Evolutionary conservation across 192 early-diverging fungal species (phyloP).

Genomic region (Obelidium mucronatum): DNA sequence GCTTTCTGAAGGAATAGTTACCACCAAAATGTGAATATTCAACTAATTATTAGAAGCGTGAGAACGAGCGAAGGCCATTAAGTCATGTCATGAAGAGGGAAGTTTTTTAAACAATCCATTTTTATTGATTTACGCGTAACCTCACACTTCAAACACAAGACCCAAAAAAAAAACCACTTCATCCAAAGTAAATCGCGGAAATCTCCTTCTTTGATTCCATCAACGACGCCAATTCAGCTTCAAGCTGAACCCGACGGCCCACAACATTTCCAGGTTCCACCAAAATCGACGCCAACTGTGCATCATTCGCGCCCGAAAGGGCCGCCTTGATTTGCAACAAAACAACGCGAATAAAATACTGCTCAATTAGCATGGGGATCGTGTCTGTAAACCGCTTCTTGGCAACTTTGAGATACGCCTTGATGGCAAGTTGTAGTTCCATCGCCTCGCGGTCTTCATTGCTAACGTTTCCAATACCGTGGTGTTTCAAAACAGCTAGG

Average conservation of each 20-base stretch:
- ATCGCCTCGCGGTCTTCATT: conserved; percentile 23
- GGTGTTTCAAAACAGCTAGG: not conserved
- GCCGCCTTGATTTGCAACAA: not conserved
- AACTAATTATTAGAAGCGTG: no score
- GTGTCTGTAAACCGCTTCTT: conserved; percentile 21
- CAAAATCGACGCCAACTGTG: not conserved
- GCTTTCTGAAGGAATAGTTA: no score
- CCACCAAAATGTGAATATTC: no score
- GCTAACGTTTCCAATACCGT: conserved; percentile 8
- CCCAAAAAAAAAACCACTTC: no score
- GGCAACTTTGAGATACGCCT: conserved; percentile 29
- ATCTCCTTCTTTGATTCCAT: not conserved
- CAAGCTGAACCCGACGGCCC: not conserved
- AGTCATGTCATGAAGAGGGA: no score
- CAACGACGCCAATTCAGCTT: not conserved
- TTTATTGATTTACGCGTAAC: no score
- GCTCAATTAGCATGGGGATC: conserved; percentile 21
- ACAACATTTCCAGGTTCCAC: not conserved
- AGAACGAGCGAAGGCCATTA: no score
- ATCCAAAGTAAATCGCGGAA: not conserved
- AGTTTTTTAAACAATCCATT: no score
- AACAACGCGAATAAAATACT: not conserved
- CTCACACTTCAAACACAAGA: no score
- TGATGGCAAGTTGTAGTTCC: conserved; percentile 10
- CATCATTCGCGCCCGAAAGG: not conserved